Evolutionary conservation across 1,284 basidiomycete genomes (phyloP).

Genomic region (Cryptococcus maquisensis): DNA sequence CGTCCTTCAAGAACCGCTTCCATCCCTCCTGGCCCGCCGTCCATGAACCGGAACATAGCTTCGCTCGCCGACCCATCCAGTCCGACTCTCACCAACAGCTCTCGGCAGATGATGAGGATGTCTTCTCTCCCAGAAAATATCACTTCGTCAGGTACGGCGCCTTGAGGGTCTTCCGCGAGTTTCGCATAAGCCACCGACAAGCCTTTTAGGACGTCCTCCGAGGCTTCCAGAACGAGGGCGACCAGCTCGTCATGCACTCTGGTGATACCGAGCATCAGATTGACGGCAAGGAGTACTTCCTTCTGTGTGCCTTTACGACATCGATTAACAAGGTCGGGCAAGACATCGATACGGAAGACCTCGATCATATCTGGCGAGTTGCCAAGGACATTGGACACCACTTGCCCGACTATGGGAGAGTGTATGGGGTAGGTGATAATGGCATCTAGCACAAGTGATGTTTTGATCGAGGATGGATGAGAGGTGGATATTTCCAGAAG

Average conservation of each 20-base stretch:
- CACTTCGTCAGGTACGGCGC: not conserved
- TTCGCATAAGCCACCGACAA: constrained; percentile 20
- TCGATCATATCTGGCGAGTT: constrained; percentile 9
- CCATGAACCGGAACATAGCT: constrained; percentile 20
- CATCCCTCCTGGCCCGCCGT: not conserved
- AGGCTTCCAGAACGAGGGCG: constrained; percentile 19
- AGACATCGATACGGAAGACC: constrained; percentile 15
- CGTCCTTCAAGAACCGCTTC: constrained; percentile 1
- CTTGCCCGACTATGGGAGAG: constrained; percentile 10
- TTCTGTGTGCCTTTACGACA: constrained; percentile 2
- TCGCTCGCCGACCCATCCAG: constrained; percentile 10
- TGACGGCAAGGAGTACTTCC: not conserved
- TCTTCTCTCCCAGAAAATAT: constrained; percentile 8
- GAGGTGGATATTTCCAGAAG: constrained; percentile 9
- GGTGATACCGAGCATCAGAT: constrained; percentile 14
- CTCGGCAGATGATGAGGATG: constrained; percentile 22
- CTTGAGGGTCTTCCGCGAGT: not conserved
- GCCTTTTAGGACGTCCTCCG: constrained; percentile 24
- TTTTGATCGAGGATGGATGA: constrained; percentile 6
- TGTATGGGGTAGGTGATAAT: constrained; percentile 24
- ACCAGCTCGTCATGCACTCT: constrained; percentile 29
- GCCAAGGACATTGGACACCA: constrained; percentile 10
- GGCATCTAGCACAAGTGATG: constrained; percentile 16
- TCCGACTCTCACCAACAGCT: constrained; percentile 13
- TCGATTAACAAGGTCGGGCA: constrained; percentile 18